phyloP scores from a whole-genome alignment of 306 rosid genomes.

The Biancaea sappan region DNA sequence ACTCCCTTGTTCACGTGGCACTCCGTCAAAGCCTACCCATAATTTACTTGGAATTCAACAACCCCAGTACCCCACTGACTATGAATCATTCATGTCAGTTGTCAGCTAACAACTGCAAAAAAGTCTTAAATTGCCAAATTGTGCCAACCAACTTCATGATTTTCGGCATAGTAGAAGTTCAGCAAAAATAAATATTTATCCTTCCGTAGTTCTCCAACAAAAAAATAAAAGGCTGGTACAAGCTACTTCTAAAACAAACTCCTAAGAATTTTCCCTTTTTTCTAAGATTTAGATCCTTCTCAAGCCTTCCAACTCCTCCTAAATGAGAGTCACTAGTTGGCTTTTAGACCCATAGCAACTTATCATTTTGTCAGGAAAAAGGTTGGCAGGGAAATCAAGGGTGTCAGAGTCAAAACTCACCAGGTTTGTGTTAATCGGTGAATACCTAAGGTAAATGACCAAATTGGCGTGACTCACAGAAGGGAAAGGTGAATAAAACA shows the following conservation, averaged over 20 bases:
- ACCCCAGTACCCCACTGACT: neutral
- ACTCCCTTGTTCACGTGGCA: neutral
- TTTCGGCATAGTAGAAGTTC: neutral
- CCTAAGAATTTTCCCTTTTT: neutral
- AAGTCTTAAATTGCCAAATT: neutral
- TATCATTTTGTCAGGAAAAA: slow-evolving; percentile 6
- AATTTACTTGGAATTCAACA: neutral
- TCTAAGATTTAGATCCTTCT: neutral
- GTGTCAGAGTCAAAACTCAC: neutral
- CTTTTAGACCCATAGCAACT: neutral
- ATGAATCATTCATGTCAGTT: neutral
- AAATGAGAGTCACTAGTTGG: neutral
- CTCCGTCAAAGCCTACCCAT: neutral
- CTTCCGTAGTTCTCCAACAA: neutral
- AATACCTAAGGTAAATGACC: slow-evolving; percentile 1
- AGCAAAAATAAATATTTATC: neutral
- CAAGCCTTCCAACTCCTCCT: neutral
- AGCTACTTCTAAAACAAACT: slow-evolving; percentile 16
- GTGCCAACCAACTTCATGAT: neutral
- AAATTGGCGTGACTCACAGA: slow-evolving; percentile 4
- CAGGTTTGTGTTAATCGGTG: slow-evolving; percentile 5
- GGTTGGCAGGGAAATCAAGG: slow-evolving; percentile 3
- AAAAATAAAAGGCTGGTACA: neutral
- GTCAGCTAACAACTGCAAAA: neutral
- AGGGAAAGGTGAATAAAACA: slow-evolving; percentile 22